A percentile compares a stretch with the other conserved stretches of the same genome.
phyloP scores from a whole-genome alignment of 2,329 filamentous ascomycete species.

The Balansia obtecta region DNA sequence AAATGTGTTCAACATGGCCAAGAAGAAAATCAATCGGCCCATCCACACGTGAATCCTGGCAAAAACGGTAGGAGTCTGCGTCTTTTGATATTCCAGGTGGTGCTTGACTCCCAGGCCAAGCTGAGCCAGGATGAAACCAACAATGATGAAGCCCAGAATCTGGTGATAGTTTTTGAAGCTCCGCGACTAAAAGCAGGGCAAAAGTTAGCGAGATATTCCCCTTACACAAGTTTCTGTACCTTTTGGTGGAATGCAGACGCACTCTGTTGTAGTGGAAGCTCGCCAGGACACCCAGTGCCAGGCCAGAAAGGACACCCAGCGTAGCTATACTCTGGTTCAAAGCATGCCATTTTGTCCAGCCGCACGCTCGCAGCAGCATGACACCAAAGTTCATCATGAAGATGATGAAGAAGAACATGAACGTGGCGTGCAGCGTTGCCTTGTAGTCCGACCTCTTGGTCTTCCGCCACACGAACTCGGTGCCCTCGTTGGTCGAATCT shows the following conservation, averaged over 20 bases:
- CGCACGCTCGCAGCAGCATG: constrained; percentile 37
- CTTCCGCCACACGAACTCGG: constrained; percentile 18
- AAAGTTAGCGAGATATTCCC: not conserved
- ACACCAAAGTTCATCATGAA: constrained; percentile 44
- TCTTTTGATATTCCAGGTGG: constrained; percentile 40
- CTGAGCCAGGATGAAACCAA: constrained; percentile 38
- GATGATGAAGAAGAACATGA: constrained; percentile 45
- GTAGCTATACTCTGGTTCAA: constrained; percentile 38
- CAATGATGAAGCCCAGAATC: constrained; percentile 43
- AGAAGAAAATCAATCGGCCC: constrained; percentile 38
- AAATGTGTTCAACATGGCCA: constrained; percentile 45
- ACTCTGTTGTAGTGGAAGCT: constrained; percentile 44
- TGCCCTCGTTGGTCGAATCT: constrained; percentile 22
- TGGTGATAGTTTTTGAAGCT: constrained; percentile 42
- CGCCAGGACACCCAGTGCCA: constrained; percentile 38
- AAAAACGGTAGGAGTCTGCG: constrained; percentile 34
- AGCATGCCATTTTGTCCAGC: constrained; percentile 41
- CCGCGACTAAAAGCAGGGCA: constrained; percentile 28
- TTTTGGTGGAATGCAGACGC: constrained; percentile 14
- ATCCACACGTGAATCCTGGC: constrained; percentile 44
- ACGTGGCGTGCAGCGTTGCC: constrained; percentile 30
- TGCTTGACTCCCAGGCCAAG: constrained; percentile 43
- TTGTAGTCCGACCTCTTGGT: constrained; percentile 24
- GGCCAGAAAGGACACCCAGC: constrained; percentile 34
- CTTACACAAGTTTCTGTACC: not conserved